Evolutionary conservation across 257 asterid genomes (phyloP), one percentile per base, ranked within the genome.

Genomic region (Rhazya stricta): DNA sequence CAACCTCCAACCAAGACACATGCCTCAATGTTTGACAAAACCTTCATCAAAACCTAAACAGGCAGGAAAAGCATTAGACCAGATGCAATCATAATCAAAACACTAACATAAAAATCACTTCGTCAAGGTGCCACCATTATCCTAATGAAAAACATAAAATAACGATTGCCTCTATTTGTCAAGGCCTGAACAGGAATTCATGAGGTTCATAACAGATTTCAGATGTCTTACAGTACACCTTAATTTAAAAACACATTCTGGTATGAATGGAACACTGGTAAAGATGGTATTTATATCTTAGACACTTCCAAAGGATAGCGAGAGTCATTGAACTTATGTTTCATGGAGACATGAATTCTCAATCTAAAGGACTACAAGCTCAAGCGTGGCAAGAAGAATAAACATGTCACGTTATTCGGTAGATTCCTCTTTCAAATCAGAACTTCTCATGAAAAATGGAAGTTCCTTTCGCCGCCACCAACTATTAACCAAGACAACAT

Each of bases 1-100:
- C 96, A 95, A 65, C 99, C 99, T 62, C 99, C 99, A 78, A 95
- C 97, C 92, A 95, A 85, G 81, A 95, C 99, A 79, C 96, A 90
- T 67, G 98, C 91, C 91, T 91, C 99, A 75, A 95, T 92, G 77
- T 95, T 95, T 81, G 96, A 82, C 68, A 89, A 85, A 84, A 88
- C 96, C 81, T 91, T 92, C 98, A 95, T 92, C 89, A 95, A 81
- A 74, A 89, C 97, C 99, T 94, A 83, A 79, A 76, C 67, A 74
- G 45, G 34, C 43, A 57, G 81, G 73, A 69, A 71, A 72, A 74
- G 48, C 50, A 67, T 10, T 74, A 30, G 30, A 65, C 29, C 16
- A 30, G 29, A 16, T 37, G 41, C 43, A 16, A 8, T 37, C 27
- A 50, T 41, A 78, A 79, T 77, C 36, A 80, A 13, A 19, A 58